A percentile compares a stretch with the other conserved stretches of the same genome.
phyloP scores from a whole-genome alignment of 2,329 filamentous ascomycete genomes.

The Phialophora tarda region DNA sequence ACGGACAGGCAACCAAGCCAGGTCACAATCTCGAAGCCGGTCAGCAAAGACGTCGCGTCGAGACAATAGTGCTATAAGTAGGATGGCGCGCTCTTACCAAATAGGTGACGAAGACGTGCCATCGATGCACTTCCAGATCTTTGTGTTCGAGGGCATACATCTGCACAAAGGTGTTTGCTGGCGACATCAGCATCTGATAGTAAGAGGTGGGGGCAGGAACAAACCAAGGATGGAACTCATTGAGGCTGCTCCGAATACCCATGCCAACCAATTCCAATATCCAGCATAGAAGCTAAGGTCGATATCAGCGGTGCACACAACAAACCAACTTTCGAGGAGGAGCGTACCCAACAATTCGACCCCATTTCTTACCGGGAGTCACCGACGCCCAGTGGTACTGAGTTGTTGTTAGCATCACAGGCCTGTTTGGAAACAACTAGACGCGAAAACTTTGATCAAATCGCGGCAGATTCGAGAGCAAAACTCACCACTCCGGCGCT shows the following conservation, averaged over 20 bases:
- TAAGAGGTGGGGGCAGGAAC: neutral
- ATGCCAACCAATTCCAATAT: conserved; percentile 55
- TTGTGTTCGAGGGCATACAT: conserved; percentile 65
- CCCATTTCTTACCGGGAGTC: conserved; percentile 61
- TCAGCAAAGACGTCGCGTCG: conserved; percentile 12
- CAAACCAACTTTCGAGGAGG: neutral
- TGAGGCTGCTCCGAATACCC: conserved; percentile 67
- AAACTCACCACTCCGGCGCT: conserved; percentile 55
- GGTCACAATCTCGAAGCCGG: conserved; percentile 29
- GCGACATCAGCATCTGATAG: conserved; percentile 3
- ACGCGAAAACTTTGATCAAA: neutral
- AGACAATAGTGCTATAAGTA: neutral
- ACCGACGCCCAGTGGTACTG: conserved; percentile 66
- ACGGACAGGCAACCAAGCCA: conserved; percentile 34
- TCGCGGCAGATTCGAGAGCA: neutral
- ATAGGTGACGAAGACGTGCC: conserved; percentile 67
- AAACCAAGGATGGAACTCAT: conserved; percentile 61
- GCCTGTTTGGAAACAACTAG: neutral
- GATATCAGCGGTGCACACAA: neutral
- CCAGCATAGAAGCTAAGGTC: conserved; percentile 48
- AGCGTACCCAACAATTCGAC: conserved; percentile 54
- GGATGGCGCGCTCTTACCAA: conserved; percentile 45
- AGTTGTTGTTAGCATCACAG: neutral
- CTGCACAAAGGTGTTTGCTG: conserved; percentile 62
- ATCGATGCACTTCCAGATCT: conserved; percentile 57